phyloP scores from a whole-genome alignment of 176 grass and related monocot species.

The Aechmea fasciata region DNA sequence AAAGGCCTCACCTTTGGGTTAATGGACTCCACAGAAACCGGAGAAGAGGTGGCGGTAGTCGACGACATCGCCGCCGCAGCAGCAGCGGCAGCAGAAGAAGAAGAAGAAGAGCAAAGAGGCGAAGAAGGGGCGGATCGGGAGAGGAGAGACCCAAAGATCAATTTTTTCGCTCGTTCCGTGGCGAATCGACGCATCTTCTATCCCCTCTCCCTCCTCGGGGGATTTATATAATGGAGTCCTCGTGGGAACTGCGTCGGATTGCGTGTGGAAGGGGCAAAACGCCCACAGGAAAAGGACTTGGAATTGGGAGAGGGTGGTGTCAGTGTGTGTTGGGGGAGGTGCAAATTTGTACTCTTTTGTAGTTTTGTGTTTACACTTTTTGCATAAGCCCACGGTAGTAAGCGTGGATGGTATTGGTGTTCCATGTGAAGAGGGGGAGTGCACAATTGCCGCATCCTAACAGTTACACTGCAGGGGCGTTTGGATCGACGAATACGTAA shows the following conservation, averaged over 20 bases:
- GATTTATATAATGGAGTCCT: background rate
- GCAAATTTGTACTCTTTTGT: no score
- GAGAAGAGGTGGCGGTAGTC: background rate
- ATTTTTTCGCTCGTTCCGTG: background rate
- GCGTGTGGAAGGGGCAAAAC: background rate
- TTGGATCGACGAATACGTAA: no score
- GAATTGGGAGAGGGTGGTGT: background rate
- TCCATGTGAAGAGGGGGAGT: background rate
- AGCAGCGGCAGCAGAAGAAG: background rate
- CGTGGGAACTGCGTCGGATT: background rate
- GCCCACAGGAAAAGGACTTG: background rate
- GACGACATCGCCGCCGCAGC: constrained; percentile 4
- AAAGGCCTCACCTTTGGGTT: constrained; percentile 32
- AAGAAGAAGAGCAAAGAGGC: constrained; percentile 6
- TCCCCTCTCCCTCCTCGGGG: background rate
- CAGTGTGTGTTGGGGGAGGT: no score
- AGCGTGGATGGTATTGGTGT: background rate
- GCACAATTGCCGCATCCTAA: background rate
- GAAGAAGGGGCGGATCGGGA: background rate
- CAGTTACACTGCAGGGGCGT: no score
- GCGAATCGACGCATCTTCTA: constrained; percentile 15
- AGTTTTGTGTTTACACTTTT: no score
- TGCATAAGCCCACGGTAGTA: background rate
- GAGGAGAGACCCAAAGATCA: background rate
- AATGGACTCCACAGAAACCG: constrained; percentile 24